phyloP scores from a whole-genome alignment of 2,329 filamentous ascomycete species.

The Parafenestella ontariensis region DNA sequence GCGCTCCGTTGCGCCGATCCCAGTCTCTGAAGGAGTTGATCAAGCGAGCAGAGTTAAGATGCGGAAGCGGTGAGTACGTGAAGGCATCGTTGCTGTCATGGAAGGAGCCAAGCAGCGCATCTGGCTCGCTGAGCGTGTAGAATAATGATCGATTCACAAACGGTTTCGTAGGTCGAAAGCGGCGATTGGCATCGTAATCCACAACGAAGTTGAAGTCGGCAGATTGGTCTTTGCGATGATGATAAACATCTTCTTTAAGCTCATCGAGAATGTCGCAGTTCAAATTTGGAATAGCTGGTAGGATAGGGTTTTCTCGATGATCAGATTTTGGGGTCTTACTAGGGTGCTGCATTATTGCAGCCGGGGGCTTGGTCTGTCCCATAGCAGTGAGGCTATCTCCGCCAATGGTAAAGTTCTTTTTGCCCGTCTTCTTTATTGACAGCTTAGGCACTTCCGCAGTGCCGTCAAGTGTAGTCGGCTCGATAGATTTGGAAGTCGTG shows the following conservation, averaged over 20 bases:
- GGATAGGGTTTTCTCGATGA: background rate
- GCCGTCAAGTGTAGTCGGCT: constrained; percentile 13
- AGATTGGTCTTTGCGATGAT: constrained; percentile 15
- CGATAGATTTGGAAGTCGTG: constrained; percentile 1
- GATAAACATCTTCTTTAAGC: constrained; percentile 34
- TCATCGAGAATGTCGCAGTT: constrained; percentile 38
- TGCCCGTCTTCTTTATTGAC: constrained; percentile 25
- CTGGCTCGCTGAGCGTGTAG: constrained; percentile 40
- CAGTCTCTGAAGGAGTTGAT: constrained; percentile 43
- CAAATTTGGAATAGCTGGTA: constrained; percentile 33
- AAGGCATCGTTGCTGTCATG: constrained; percentile 32
- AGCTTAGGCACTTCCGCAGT: constrained; percentile 9
- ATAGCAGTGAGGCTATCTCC: constrained; percentile 1
- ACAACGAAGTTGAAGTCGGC: constrained; percentile 23
- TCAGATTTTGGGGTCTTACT: background rate
- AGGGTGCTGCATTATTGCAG: background rate
- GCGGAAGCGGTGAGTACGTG: constrained; percentile 40
- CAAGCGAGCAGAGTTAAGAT: constrained; percentile 42
- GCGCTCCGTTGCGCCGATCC: constrained; percentile 41
- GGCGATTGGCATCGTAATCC: constrained; percentile 24
- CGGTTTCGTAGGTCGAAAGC: constrained; percentile 20
- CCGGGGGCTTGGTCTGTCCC: background rate
- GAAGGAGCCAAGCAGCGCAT: constrained; percentile 45
- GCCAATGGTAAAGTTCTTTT: constrained; percentile 27
- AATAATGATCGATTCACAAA: constrained; percentile 46